Conservation (phyloP, 192 early-diverging fungal species). For the Diversispora eburnea region DNA sequence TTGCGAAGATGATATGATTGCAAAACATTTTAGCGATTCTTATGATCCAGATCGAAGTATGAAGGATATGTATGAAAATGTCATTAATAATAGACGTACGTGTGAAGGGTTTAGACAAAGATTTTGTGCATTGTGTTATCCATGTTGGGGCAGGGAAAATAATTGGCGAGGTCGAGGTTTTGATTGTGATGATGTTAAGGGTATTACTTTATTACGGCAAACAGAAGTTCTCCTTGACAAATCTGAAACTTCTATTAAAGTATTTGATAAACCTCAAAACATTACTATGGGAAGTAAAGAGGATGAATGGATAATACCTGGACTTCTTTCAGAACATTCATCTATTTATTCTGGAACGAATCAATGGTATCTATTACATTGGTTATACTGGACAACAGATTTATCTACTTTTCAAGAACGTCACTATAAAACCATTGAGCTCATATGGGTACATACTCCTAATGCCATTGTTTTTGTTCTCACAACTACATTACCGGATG, state of each 20-base stretch:
- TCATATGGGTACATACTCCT: constrained; percentile 57
- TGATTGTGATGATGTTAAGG: constrained; percentile 50
- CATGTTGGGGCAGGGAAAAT: constrained; percentile 46
- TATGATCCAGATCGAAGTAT: constrained; percentile 44
- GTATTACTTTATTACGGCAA: constrained; percentile 44
- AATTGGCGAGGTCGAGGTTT: constrained; percentile 57
- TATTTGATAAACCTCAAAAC: constrained; percentile 14
- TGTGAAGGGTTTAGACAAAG: constrained; percentile 52
- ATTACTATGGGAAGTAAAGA: constrained; percentile 30
- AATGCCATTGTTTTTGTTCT: constrained; percentile 53
- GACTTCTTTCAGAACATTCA: constrained; percentile 44
- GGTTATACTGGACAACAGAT: constrained; percentile 58
- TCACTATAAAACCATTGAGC: constrained; percentile 53
- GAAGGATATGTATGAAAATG: constrained; percentile 55
- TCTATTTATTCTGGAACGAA: constrained; percentile 55
- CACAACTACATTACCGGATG: constrained; percentile 43
- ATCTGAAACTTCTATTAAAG: background rate
- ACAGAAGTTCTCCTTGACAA: background rate
- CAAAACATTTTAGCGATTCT: constrained; percentile 53
- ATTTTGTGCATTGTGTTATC: constrained; percentile 56
- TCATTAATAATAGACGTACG: constrained; percentile 37
- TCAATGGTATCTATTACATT: constrained; percentile 55
- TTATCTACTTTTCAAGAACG: constrained; percentile 49
- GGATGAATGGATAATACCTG: constrained; percentile 55
- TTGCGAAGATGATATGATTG: constrained; percentile 63